A percentile compares a stretch with the other conserved stretches of the same genome.
phyloP scores from a whole-genome alignment of 2,329 filamentous ascomycete genomes.

The Truncatella angustata region DNA sequence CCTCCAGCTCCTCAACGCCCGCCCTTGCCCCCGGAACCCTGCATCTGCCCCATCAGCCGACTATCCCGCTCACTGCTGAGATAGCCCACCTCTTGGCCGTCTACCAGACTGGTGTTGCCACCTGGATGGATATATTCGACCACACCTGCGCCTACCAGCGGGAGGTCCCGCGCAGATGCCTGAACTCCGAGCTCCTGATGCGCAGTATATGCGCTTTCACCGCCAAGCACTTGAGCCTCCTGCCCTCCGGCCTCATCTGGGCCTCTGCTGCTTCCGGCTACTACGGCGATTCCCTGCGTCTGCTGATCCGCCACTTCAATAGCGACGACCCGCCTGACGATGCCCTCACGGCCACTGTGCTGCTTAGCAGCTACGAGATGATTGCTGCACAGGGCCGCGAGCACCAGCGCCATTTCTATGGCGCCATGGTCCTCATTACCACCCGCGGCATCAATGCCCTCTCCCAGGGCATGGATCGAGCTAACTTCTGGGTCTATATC shows the following conservation, averaged over 20 bases:
- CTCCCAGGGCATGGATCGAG: constrained; percentile 6
- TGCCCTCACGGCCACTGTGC: constrained; percentile 10
- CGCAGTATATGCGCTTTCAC: constrained; percentile 12
- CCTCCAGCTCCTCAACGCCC: neutral
- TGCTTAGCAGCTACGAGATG: constrained; percentile 12
- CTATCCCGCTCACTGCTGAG: too few relatives aligned
- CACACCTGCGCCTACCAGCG: constrained; percentile 3
- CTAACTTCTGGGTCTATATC: constrained; percentile 11
- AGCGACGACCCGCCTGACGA: constrained; percentile 1
- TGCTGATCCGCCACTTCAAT: constrained; percentile 5
- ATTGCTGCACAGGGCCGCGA: neutral
- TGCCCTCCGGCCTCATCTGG: constrained; percentile 8
- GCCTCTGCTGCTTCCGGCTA: constrained; percentile 1
- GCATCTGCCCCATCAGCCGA: neutral
- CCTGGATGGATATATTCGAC: constrained; percentile 13
- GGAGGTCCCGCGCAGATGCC: constrained; percentile 4
- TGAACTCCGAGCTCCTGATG: constrained; percentile 6
- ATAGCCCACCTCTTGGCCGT: constrained; percentile 4
- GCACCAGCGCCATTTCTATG: constrained; percentile 8
- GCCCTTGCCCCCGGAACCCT: neutral
- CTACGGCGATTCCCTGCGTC: constrained; percentile 10
- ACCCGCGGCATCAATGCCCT: constrained; percentile 1
- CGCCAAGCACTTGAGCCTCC: constrained; percentile 10
- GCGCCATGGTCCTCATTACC: constrained; percentile 5
- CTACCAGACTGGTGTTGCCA: constrained; percentile 7